A percentile compares a stretch with the other conserved stretches of the same genome.
Evolutionary conservation across 768 basidiomycete species (phyloP).

Genomic region (Melanogaster broomeanus): DNA sequence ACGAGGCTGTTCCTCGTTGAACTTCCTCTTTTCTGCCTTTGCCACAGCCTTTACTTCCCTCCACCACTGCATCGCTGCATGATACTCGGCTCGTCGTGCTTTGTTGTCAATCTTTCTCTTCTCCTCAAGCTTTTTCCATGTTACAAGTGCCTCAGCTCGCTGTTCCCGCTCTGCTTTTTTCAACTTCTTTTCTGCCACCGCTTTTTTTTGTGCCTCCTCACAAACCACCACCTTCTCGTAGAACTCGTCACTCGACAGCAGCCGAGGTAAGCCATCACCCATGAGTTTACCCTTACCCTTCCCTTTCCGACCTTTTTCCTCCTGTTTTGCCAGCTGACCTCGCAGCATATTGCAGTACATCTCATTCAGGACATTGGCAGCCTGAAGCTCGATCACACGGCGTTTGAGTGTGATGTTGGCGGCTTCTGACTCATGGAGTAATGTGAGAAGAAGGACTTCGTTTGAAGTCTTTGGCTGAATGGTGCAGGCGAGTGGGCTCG

Average conservation of each 20-base stretch:
- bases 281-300: background rate
- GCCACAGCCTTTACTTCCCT: background rate
- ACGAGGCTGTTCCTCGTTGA: background rate
- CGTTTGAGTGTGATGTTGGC: background rate
- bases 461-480: no score
- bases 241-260: conserved; percentile 6
- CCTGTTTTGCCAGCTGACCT: background rate
- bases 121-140: background rate
- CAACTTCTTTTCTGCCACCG: background rate
- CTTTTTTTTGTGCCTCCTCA: background rate
- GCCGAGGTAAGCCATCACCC: conserved; percentile 1
- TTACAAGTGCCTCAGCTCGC: background rate
- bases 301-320: background rate
- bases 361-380: background rate
- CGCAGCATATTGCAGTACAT: conserved; percentile 2
- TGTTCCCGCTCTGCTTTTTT: background rate
- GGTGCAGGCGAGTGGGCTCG: background rate
- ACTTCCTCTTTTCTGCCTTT: background rate
- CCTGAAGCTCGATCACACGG: background rate
- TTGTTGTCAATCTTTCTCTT: background rate
- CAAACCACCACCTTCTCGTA: conserved; percentile 3
- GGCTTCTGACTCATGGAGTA: background rate
- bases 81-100: background rate
- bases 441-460: no score
- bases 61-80: background rate